These are phyloP conservation scores for Lodderomyces margitis DNA, from an alignment of 1,139 yeast genomes.

Conservation along the genomic window DNA sequence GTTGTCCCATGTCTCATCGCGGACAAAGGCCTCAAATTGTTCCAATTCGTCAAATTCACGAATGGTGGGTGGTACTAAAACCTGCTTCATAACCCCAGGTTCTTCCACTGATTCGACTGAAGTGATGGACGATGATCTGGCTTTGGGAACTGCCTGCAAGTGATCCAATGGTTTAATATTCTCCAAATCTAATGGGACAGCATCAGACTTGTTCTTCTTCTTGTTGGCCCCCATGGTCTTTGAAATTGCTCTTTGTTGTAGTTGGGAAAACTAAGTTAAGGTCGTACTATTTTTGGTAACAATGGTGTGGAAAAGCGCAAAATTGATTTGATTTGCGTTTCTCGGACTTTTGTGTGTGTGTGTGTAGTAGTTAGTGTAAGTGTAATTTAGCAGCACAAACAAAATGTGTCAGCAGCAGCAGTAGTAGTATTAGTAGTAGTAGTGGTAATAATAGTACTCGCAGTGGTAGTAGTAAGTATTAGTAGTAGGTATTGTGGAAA, in stretches of 20 bases:
- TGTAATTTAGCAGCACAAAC: no score
- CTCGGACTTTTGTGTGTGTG: not conserved
- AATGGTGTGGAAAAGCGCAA: not conserved
- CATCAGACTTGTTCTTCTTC: constrained; percentile 15
- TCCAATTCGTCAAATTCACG: constrained; percentile 61
- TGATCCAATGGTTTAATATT: constrained; percentile 40
- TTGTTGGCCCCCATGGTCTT: constrained; percentile 16
- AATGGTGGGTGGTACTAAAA: constrained; percentile 41
- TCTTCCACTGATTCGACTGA: constrained; percentile 37
- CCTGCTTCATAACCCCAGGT: constrained; percentile 22
- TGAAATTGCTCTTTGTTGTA: not conserved
- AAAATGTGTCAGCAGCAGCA: no score
- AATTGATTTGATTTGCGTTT: not conserved
- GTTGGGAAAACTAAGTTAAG: not conserved
- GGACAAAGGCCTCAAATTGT: constrained; percentile 60
- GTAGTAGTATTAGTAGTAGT: no score
- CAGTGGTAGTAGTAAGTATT: no score
- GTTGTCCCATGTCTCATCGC: constrained; percentile 75
- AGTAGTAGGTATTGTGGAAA: no score
- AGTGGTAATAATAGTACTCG: no score
- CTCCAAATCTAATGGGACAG: constrained; percentile 30
- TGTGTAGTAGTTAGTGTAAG: no score
- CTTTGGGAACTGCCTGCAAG: constrained; percentile 41
- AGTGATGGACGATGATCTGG: constrained; percentile 30
- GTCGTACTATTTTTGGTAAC: constrained; percentile 2